Conservation (phyloP, 352 stramenopile species). For the Pythium dissimile region DNA sequence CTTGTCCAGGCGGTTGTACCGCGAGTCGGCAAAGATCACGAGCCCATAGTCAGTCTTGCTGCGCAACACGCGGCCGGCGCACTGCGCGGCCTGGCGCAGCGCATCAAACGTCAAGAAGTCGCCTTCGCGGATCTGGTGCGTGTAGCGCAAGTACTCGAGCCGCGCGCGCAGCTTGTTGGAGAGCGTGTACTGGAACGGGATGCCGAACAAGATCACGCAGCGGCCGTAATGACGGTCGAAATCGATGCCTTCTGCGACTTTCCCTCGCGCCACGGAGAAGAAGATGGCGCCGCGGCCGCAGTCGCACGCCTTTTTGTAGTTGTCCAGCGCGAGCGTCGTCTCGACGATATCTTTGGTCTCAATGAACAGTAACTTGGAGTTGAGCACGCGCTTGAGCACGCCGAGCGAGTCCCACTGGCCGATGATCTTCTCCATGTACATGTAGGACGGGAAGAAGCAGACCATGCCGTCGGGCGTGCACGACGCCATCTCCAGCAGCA, state of each 20-base stretch:
- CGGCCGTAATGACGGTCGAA: slow-evolving; percentile 99
- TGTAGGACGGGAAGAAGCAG: slow-evolving; percentile 99
- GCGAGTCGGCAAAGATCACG: slow-evolving; percentile 97
- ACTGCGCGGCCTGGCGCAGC: slow-evolving; percentile 96
- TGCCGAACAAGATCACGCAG: slow-evolving; percentile 97
- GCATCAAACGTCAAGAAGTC: slow-evolving; percentile 99
- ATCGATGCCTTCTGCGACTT: slow-evolving; percentile 99
- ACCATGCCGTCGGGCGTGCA: slow-evolving; percentile 98
- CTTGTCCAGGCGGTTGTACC: slow-evolving; percentile 98
- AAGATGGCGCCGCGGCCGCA: slow-evolving; percentile 97
- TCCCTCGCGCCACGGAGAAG: slow-evolving; percentile 97
- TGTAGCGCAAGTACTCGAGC: slow-evolving; percentile 96
- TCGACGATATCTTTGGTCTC: slow-evolving; percentile 99
- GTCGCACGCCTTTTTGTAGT: slow-evolving; percentile 97
- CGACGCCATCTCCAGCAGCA: slow-evolving; percentile 94
- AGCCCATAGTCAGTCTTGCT: slow-evolving; percentile 99
- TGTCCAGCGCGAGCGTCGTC: slow-evolving; percentile 97
- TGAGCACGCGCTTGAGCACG: slow-evolving; percentile 92
- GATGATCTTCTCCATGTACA: slow-evolving; percentile 99
- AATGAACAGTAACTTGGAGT: slow-evolving; percentile 98
- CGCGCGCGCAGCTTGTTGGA: slow-evolving; percentile 91
- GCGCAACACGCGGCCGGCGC: slow-evolving; percentile 96
- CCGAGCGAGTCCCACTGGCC: slow-evolving; percentile 93
- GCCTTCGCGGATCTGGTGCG: slow-evolving; percentile 89
- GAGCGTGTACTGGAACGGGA: slow-evolving; percentile 99